Base-by-base conservation (phyloP, 306 rosid species). In the Mimosa pudica region DNA sequence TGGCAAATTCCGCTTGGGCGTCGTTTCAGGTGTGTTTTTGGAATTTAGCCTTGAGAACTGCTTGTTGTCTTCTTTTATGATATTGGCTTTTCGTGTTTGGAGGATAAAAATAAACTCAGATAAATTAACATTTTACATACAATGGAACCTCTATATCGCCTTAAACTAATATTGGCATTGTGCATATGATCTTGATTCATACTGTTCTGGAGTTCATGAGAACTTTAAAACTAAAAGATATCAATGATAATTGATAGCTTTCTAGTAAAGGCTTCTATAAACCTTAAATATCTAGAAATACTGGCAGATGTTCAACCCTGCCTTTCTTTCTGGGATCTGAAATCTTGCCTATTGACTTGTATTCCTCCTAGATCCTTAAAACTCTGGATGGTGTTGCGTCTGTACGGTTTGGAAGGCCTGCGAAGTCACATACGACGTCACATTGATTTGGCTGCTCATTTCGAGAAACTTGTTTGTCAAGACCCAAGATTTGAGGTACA, bases 1-100 rank as follows among this genome's bases (percentile, higher is more conserved):
- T 92, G 94, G 98, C 97, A 94, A 88, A 83, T 94, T 84, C 98
- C 98, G 47, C 97, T 94, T 45, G 98, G 98, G 72, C 97, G 98
- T 77, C 95, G 97, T 72, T 94, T 94, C 79, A 91, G 98, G 97
- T 94, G 71, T 66, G 89, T 80, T 77, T 77, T 38, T 8, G 24
- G 48, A 83, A 74, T 13, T 16, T 75, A 79, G 18, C 68, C 74
- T 77, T 66, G 18, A 66, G 76, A 66, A 61, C 35, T 32, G 69
- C 60, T 33, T n/a, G 46, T 49, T 48, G 14, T 57, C 18, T 77
- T 66, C 62, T 76, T 69, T 58, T 0, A 7, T 33, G 33, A 51
- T 3, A 60, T 71, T 64, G 2, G 76, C 7, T 71, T 35, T 16
- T 47, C 7, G 17, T 54, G 67, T 62, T 49, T 63, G 30, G 41